Base-by-base conservation (phyloP, 331 rosid species). In the Prunus yedoensis region DNA sequence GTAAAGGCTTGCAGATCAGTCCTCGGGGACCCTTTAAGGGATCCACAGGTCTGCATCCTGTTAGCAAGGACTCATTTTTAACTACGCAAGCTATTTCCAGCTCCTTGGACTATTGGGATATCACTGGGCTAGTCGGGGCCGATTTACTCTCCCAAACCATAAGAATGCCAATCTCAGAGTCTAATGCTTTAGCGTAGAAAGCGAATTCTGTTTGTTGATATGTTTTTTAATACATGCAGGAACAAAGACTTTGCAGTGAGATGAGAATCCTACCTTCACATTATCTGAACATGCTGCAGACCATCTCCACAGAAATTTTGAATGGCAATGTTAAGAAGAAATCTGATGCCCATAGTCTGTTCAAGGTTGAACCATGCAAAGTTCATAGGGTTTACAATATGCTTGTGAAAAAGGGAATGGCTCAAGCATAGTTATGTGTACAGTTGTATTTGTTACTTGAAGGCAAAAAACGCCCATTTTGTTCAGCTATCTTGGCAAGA, bases 311-410 rank as follows among this genome's bases (percentile, higher is more conserved):
- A n/a, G 94, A 85, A 67, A 86, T 91, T 74, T 68, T 82, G 17
- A 84, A 78, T 47, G 98, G 98, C 63, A 89, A 68, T 28, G 57
- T 89, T 15, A 84, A 83, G 18, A 83, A 85, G 77, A 91, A 87
- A 79, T 83, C 94, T 13, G 96, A 93, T 58, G 96, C 94, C 32
- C 68, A 87, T 78, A 49, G 70, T 46, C 56, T 89, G 79, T 88
- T 93, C 76, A 91, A 83, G 80, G 91, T 89, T 57, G 89, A 91
- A 30, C 87, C 94, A 11, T 81, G 83, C 79, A 93, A 91, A 89
- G 86, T 93, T 15, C 94, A 91, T 77, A 88, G 79, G 74, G 90
- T 93, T 38, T 93, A 88, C 52, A 91, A 91, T 30, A 85, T 89
- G 91, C 89, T 93, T 70, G 71, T 87, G 74, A 45, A 74, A 43